phyloP scores from a whole-genome alignment of 2,329 filamentous ascomycete genomes.

The Fusarium albidum region DNA sequence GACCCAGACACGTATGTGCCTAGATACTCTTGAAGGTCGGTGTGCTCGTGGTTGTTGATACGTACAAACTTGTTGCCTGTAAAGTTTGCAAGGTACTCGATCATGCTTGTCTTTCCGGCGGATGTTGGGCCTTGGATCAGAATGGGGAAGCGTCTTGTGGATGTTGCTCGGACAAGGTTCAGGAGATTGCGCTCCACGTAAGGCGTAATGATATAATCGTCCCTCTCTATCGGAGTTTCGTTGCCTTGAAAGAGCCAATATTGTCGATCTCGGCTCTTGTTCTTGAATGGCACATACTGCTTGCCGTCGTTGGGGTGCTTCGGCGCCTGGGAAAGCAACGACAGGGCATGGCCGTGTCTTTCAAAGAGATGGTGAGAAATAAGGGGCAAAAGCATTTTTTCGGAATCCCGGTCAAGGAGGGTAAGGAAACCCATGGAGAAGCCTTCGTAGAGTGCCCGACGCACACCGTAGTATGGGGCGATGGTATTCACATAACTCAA shows the following conservation, averaged over 20 bases:
- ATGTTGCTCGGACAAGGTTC: conserved; percentile 92
- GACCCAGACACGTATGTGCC: conserved; percentile 90
- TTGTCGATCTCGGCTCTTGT: conserved; percentile 70
- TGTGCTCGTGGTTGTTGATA: conserved; percentile 99
- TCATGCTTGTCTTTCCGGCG: conserved; percentile 99
- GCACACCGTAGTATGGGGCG: conserved; percentile 81
- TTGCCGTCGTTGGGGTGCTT: conserved; percentile 79
- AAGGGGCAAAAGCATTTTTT: conserved; percentile 78
- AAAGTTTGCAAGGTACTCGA: conserved; percentile 95
- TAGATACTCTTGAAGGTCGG: conserved; percentile 96
- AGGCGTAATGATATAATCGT: conserved; percentile 95
- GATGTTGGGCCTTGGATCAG: conserved; percentile 97
- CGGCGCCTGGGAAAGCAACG: conserved; percentile 80
- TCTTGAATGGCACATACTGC: conserved; percentile 81
- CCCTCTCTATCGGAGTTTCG: conserved; percentile 69
- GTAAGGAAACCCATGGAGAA: conserved; percentile 99
- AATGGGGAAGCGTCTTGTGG: conserved; percentile 90
- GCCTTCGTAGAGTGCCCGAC: conserved; percentile 89
- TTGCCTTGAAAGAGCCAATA: conserved; percentile 89
- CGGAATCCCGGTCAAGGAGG: conserved; percentile 82
- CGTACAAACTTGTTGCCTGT: conserved; percentile 97
- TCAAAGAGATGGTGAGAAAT: conserved; percentile 83
- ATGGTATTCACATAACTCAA: conserved; percentile 89
- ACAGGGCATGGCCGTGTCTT: conserved; percentile 70
- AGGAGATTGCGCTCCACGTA: conserved; percentile 95